Base-by-base conservation (phyloP, 1,139 yeast species). In the Geotrichum klebahnii region DNA sequence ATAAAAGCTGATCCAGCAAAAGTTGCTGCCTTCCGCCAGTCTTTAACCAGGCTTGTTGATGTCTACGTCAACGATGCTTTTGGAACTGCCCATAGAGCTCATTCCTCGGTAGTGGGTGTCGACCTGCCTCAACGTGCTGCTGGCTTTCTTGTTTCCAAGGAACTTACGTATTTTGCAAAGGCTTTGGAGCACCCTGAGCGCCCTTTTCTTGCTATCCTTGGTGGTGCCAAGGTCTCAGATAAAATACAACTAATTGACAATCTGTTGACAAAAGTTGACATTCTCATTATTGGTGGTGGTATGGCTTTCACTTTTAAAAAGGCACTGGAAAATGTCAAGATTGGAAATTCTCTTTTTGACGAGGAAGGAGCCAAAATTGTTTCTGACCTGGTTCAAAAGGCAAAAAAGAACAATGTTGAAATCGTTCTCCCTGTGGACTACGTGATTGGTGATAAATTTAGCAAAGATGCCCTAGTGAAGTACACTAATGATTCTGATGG, bases 21-120 rank as follows among this genome's bases (percentile, higher is more conserved):
- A 60, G 96, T 90, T 62, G 81, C 78, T 69, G 79, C 76, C 66
- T 90, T 90, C 84, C 86, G 97, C 80, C 66, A 77, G 64, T 82
- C 84, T 67, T 81, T 90, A 75, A 85, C 96, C 64, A 73, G 85
- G 53, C 78, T 90, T 66, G 97, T 96, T 60, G 97, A 90, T 66
- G 95, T 90, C 60, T 90, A 90, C 76, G 82, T 90, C 70, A 90
- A 90, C 73, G 97, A 90, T 71, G 97, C 97, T 54, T 90, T 90
- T 66, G 97, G 97, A 68, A 90, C 97, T 59, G 96, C 97, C 51
- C 97, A 90, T 83, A 87, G 97, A 78, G 97, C 97, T 57, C 97
- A 90, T 78, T 88, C 96, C 48, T 90, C 97, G 45, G 89, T 90
- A 88, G 97, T 90, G 66, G 97, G 97, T 65, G 76, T 90, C 61